Conservation (phyloP, 768 basidiomycete genomes). For the Rhodotorula graminis region DNA sequence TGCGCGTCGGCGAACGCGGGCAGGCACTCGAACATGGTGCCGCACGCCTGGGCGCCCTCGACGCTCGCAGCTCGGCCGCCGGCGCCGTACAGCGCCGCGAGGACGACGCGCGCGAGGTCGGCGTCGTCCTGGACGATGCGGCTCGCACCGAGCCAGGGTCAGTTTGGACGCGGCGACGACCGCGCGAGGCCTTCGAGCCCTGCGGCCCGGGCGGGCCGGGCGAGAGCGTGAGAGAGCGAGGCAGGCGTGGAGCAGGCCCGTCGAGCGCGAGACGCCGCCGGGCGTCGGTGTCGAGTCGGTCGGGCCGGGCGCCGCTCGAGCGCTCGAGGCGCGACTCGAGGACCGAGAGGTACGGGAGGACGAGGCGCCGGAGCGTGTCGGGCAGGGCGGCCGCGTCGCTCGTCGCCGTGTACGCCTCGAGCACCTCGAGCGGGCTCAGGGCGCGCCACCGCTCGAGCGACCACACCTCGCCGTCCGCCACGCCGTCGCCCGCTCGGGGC, state of each 20-base stretch:
- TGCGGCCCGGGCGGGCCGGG: slow-evolving; percentile 58
- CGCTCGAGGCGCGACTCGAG: slow-evolving; percentile 84
- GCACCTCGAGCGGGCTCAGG: slow-evolving; percentile 61
- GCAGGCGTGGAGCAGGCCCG: slow-evolving; percentile 26
- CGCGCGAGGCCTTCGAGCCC: slow-evolving; percentile 65
- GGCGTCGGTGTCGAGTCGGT: slow-evolving; percentile 49
- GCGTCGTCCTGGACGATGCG: slow-evolving; percentile 75
- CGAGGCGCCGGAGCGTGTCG: slow-evolving; percentile 65
- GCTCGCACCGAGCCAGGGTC: slow-evolving; percentile 63
- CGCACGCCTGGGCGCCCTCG: slow-evolving; percentile 59
- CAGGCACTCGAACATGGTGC: slow-evolving; percentile 87
- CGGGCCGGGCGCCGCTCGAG: slow-evolving; percentile 60
- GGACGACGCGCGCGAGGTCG: slow-evolving; percentile 76
- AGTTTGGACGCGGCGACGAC: slow-evolving; percentile 91
- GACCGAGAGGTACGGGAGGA: slow-evolving; percentile 88
- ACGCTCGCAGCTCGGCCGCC: slow-evolving; percentile 53
- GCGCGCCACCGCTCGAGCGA: slow-evolving; percentile 67
- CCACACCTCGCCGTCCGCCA: slow-evolving; percentile 54
- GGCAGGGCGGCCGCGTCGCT: slow-evolving; percentile 65
- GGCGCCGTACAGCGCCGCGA: slow-evolving; percentile 80
- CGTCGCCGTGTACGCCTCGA: slow-evolving; percentile 69
- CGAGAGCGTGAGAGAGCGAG: slow-evolving; percentile 53
- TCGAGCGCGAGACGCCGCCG: too few relatives aligned
- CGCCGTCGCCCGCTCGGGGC: slow-evolving; percentile 20
- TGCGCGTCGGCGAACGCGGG: slow-evolving; percentile 71